These are phyloP conservation scores for Pterulicium gracile DNA, from an alignment of 1,284 basidiomycete species.

Conservation along the genomic window DNA sequence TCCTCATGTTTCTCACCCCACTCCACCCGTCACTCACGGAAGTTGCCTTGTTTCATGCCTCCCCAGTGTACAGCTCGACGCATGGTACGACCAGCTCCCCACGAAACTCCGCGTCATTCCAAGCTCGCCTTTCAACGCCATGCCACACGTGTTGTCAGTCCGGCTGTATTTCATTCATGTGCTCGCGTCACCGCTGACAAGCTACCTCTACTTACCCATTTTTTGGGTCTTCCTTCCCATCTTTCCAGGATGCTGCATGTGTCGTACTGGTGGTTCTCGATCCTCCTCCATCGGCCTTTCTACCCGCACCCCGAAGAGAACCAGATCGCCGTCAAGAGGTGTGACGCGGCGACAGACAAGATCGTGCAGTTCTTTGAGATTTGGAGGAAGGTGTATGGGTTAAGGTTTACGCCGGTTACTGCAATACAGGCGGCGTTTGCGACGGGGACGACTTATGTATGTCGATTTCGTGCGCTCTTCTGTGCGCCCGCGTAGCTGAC, in stretches of 20 bases:
- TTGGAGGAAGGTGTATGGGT: neutral
- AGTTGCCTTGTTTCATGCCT: no score
- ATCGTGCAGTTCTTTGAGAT: neutral
- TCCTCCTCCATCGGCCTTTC: conserved; percentile 1
- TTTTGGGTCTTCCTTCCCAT: neutral
- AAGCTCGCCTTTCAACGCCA: conserved; percentile 1
- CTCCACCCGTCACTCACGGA: neutral
- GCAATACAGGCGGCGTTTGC: conserved; percentile 3
- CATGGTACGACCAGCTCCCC: conserved; percentile 1
- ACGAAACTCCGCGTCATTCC: neutral
- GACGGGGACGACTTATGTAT: conserved; percentile 1
- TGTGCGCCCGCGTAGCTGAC: neutral
- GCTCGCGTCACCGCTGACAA: conserved; percentile 1
- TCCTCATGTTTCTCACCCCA: neutral
- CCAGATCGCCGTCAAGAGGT: conserved; percentile 2
- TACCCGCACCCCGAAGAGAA: neutral
- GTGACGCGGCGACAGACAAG: conserved; percentile 1
- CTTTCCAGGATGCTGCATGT: conserved; percentile 11
- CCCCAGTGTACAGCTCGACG: neutral
- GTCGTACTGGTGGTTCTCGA: conserved; percentile 2
- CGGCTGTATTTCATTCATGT: conserved; percentile 1
- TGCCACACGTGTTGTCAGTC: neutral
- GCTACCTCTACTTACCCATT: conserved; percentile 3
- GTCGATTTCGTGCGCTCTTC: neutral
- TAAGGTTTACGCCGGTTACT: conserved; percentile 1